Percentiles rank a stretch among this genome's conserved stretches.
phyloP scores from a whole-genome alignment of 306 rosid species.

The Oxytropis ochrocephala region DNA sequence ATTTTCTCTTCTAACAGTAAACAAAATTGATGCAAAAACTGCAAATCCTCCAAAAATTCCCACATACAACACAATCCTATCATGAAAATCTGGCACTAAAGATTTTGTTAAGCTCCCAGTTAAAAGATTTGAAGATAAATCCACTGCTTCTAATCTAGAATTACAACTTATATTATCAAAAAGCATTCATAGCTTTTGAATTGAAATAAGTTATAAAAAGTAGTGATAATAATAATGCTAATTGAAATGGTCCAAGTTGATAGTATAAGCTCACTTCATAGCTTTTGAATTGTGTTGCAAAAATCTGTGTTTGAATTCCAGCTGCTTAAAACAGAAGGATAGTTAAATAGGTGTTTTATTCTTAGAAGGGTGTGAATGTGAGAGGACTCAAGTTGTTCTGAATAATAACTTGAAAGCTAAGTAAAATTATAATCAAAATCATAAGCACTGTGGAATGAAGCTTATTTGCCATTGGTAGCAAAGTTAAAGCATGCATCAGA shows the following conservation, averaged over 20 bases:
- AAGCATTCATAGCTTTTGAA: conserved; percentile 82
- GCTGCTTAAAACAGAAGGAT: too few relatives aligned
- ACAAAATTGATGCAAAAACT: conserved; percentile 35
- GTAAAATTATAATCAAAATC: too few relatives aligned
- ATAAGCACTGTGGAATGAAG: too few relatives aligned
- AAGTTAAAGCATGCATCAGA: too few relatives aligned
- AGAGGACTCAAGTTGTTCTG: too few relatives aligned
- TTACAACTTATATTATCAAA: conserved; percentile 60
- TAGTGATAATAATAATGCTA: conserved; percentile 52
- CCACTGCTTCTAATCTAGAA: conserved; percentile 52
- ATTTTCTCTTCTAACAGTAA: conserved; percentile 38
- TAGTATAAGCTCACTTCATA: conserved; percentile 50
- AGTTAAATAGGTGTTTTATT: too few relatives aligned
- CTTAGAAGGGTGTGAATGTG: too few relatives aligned
- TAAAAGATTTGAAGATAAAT: conserved; percentile 79
- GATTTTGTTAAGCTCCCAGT: conserved; percentile 69
- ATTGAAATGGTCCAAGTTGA: conserved; percentile 80
- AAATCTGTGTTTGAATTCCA: too few relatives aligned
- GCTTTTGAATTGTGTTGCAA: too few relatives aligned
- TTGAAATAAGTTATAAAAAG: conserved; percentile 70
- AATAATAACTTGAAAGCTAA: too few relatives aligned
- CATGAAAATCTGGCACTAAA: conserved; percentile 35
- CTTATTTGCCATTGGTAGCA: too few relatives aligned
- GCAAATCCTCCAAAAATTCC: conserved; percentile 42
- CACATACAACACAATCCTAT: conserved; percentile 39